phyloP scores from a whole-genome alignment of 768 basidiomycete genomes.

The Mycena venus region DNA sequence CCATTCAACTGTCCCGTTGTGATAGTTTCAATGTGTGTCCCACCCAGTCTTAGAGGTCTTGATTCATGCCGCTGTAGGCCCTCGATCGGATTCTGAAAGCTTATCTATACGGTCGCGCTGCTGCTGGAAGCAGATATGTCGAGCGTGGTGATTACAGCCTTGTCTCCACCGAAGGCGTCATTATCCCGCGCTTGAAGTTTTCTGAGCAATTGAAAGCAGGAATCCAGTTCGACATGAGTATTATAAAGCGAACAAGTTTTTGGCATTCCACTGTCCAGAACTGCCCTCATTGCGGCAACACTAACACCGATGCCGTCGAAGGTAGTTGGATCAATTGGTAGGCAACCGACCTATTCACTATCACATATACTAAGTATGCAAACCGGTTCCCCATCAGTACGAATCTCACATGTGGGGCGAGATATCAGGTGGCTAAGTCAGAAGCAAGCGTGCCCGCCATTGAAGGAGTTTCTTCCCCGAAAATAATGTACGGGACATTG shows the following conservation, averaged over 20 bases:
- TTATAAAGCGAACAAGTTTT: background rate
- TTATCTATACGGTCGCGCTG: background rate
- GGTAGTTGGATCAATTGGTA: conserved; percentile 18
- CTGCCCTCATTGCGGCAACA: background rate
- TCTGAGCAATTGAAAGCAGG: background rate
- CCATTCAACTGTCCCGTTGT: conserved; percentile 3
- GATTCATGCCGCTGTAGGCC: background rate
- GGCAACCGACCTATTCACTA: background rate
- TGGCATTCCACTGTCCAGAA: too few species aligned
- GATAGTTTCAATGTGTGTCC: background rate
- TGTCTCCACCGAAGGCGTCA: background rate
- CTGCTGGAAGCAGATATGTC: conserved; percentile 9
- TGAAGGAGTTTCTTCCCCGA: conserved; percentile 5
- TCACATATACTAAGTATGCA: too few species aligned
- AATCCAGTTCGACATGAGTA: conserved; percentile 7
- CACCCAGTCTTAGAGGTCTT: too few species aligned
- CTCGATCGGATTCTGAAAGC: conserved; percentile 13
- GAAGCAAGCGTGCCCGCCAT: background rate
- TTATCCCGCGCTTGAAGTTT: background rate
- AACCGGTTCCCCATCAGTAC: background rate
- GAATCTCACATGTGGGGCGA: background rate
- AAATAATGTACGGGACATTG: conserved; percentile 2
- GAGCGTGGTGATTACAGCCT: conserved; percentile 20
- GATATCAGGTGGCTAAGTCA: too few species aligned
- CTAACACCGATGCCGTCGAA: background rate